phyloP scores from a whole-genome alignment of 352 stramenopile species.

The Globisporangium nagaii region DNA sequence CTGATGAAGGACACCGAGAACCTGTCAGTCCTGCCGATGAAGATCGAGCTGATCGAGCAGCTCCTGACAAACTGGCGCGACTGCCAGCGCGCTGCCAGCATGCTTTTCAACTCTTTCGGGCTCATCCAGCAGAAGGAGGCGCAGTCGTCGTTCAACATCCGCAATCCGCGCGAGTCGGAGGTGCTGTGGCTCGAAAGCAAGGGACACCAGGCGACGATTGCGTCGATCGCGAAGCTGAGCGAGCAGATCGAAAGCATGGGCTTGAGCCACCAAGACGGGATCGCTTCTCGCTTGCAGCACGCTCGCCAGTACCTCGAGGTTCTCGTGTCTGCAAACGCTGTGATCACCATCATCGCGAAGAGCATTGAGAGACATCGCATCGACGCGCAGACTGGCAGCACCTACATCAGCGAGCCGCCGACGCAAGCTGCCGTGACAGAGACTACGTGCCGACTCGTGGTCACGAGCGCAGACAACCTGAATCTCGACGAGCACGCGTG shows the following conservation, averaged over 20 bases:
- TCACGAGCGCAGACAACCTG: conserved; percentile 25
- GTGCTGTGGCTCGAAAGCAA: conserved; percentile 10
- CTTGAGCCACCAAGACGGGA: not conserved
- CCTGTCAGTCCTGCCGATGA: conserved; percentile 17
- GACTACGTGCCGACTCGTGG: conserved; percentile 22
- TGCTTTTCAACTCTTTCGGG: conserved; percentile 18
- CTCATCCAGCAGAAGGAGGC: conserved; percentile 21
- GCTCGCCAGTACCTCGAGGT: conserved; percentile 14
- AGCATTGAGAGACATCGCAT: conserved; percentile 3
- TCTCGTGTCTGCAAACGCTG: conserved; percentile 11
- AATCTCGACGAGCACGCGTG: conserved; percentile 1
- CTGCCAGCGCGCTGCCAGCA: conserved; percentile 7
- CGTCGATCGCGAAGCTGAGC: conserved; percentile 4
- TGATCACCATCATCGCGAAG: conserved; percentile 8
- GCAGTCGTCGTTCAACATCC: conserved; percentile 6
- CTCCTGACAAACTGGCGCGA: conserved; percentile 25
- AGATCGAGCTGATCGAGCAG: conserved; percentile 17
- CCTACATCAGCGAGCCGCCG: not conserved
- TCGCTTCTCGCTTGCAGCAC: conserved; percentile 1
- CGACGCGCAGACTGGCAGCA: not conserved
- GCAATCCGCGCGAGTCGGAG: not conserved
- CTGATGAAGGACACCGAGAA: conserved; percentile 21
- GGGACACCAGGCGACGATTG: conserved; percentile 8
- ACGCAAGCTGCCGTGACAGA: conserved; percentile 11
- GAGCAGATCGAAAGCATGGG: conserved; percentile 5